These are phyloP conservation scores for Clarireedia hainanense DNA, from an alignment of 2,329 filamentous ascomycete genomes.

Conservation along the genomic window DNA sequence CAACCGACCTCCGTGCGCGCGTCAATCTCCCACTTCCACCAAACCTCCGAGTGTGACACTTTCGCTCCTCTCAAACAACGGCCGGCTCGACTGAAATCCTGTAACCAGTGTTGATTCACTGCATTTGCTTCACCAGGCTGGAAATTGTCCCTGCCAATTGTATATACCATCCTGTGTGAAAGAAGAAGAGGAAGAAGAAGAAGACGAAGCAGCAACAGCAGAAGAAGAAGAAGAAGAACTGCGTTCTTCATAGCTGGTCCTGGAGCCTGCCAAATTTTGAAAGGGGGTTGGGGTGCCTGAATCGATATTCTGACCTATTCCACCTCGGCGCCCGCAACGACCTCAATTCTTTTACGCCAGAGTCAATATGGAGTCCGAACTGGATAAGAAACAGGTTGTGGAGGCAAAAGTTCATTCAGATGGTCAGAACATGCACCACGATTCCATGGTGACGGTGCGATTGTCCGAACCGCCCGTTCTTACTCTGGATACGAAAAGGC, in stretches of 20 bases:
- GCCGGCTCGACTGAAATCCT: neutral
- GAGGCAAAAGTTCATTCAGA: neutral
- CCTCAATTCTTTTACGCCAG: neutral
- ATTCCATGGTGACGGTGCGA: constrained; percentile 72
- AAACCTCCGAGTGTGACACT: neutral
- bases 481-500: constrained; percentile 39
- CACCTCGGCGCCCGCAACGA: neutral
- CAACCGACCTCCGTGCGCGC: constrained; percentile 8
- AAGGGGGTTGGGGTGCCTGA: constrained; percentile 7
- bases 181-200: neutral
- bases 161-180: neutral
- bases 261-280: neutral
- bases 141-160: neutral
- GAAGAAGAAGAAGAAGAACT: neutral
- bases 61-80: neutral
- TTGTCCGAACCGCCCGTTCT: constrained; percentile 56
- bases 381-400: neutral
- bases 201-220: too few relatives aligned
- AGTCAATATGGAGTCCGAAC: neutral
- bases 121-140: neutral
- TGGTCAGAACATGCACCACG: constrained; percentile 33
- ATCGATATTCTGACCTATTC: constrained; percentile 7
- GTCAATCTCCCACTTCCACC: neutral
- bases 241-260: neutral
- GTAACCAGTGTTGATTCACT: constrained; percentile 1